A percentile compares a stretch with the other conserved stretches of the same genome.
These are phyloP conservation scores for Ustilago curta DNA, from an alignment of 1,284 basidiomycete genomes.

Conservation along the genomic window DNA sequence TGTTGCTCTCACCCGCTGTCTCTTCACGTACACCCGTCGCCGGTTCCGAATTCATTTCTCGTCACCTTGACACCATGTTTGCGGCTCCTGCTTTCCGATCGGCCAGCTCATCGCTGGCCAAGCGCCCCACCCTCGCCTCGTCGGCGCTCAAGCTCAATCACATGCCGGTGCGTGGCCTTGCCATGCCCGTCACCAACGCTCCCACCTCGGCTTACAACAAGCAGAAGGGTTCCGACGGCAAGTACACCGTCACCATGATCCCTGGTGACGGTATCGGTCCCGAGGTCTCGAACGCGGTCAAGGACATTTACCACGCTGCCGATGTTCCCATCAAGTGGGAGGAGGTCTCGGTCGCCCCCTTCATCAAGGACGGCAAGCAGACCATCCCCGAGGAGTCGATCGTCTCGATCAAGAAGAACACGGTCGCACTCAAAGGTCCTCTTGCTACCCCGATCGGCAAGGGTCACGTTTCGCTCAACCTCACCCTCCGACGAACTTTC, in stretches of 20 bases:
- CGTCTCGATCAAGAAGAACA: slow-evolving; percentile 93
- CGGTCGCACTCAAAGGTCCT: slow-evolving; percentile 93
- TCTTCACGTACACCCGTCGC: slow-evolving; percentile 1
- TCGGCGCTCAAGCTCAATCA: slow-evolving; percentile 48
- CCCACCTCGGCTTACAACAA: slow-evolving; percentile 67
- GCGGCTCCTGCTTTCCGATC: slow-evolving; percentile 45
- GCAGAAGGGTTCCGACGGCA: slow-evolving; percentile 74
- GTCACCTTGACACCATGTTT: slow-evolving; percentile 23
- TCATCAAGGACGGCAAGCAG: slow-evolving; percentile 90
- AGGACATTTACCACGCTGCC: slow-evolving; percentile 90
- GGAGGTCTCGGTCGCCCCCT: slow-evolving; percentile 93
- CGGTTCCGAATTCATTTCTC: slow-evolving; percentile 1
- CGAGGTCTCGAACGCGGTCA: slow-evolving; percentile 96
- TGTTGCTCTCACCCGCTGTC: slow-evolving; percentile 9
- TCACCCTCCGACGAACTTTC: slow-evolving; percentile 96
- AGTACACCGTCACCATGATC: slow-evolving; percentile 92
- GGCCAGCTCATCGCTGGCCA: slow-evolving; percentile 51
- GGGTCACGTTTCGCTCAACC: slow-evolving; percentile 97
- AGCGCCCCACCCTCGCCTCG: slow-evolving; percentile 50
- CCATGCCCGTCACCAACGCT: slow-evolving; percentile 57
- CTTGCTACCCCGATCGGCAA: slow-evolving; percentile 83
- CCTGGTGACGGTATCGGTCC: slow-evolving; percentile 96
- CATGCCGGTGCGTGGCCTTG: slow-evolving; percentile 54
- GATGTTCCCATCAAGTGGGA: slow-evolving; percentile 79
- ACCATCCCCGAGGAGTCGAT: slow-evolving; percentile 95